Percentiles rank a stretch among this genome's conserved stretches.
These are phyloP conservation scores for Vanilla planifolia DNA, from an alignment of 106 monocot species.

Conservation along the genomic window DNA sequence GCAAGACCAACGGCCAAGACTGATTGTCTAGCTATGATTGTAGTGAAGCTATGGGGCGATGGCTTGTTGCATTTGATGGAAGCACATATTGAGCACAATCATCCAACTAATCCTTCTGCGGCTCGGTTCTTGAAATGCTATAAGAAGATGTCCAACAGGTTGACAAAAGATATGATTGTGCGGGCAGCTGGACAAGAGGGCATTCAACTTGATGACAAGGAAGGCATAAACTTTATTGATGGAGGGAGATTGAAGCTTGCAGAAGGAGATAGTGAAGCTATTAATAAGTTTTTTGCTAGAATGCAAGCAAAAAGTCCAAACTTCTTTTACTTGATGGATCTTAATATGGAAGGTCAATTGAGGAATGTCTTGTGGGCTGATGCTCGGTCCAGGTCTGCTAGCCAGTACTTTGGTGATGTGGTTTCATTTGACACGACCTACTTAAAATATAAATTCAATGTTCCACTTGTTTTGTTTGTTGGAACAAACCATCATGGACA, in stretches of 20 bases:
- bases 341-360: constrained; percentile 38
- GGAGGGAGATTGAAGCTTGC: constrained; percentile 31
- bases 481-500: constrained; percentile 55
- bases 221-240: constrained; percentile 23
- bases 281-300: constrained; percentile 29
- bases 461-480: constrained; percentile 40
- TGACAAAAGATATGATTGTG: constrained; percentile 26
- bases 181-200: constrained; percentile 20
- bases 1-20: constrained; percentile 48
- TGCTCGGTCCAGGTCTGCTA: constrained; percentile 35
- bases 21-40: constrained; percentile 35
- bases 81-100: constrained; percentile 47
- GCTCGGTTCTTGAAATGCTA: constrained; percentile 34
- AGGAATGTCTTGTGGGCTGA: constrained; percentile 65
- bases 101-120: constrained; percentile 28
- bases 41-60: constrained; percentile 43
- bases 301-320: constrained; percentile 43
- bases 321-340: constrained; percentile 50
- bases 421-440: constrained; percentile 37
- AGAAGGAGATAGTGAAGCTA: constrained; percentile 30
- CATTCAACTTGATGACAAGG: constrained; percentile 18
- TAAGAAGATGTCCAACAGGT: constrained; percentile 27
- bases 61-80: constrained; percentile 42
- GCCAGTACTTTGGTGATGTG: constrained; percentile 41
- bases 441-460: constrained; percentile 23